Base-by-base conservation (phyloP, 352 stramenopile genomes). In the Plasmopara halstedii region DNA sequence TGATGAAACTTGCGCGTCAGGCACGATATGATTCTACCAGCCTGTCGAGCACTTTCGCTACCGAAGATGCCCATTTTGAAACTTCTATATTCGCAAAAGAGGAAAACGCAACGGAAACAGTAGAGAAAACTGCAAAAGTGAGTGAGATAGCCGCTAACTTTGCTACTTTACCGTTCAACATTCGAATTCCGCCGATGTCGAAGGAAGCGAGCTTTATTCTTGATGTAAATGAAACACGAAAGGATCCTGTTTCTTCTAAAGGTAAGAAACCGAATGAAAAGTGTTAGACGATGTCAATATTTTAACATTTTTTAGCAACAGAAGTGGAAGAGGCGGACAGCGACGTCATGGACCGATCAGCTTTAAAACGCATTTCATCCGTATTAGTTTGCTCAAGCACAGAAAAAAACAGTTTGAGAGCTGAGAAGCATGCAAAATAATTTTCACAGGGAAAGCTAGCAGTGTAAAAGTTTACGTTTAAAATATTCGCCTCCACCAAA, bases 101-200 rank as follows among this genome's bases (percentile, higher is more conserved):
- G 15, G 40, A 11, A n/a, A 31, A 41, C 26, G 6, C 31, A 6
- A 29, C 23, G 19, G 35, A 35, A 3, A 2, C 29, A 22, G 21
- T 40, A 4, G 29, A 52, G n/a, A 31, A 50, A 18, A 45, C 52
- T n/a, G 54, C 53, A 31, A 52, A 62, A 37, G 10, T 49, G 2
- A 42, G 47, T 2, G 26, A 53, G 8, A 52, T 81, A 17, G 71
- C 67, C 1, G 46, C 69, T 8, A 67, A 84, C 15, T 73, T 63
- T 42, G 81, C 88, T 27, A 87, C 80, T 15, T 90, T 75, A 4
- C 73, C 77, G 6, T 89, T 75, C 50, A 92, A 88, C 43, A 65
- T 88, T 23, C 81, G 78, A 0, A 78, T 92, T 9, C 46, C 61
- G 2, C 56, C 69, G 1, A 89, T 84, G 45, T 58, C 75, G 9